Evolutionary conservation across 2,329 filamentous ascomycete species (phyloP), one percentile per base, ranked within the genome.

Genomic region (Colletotrichum sidae): DNA sequence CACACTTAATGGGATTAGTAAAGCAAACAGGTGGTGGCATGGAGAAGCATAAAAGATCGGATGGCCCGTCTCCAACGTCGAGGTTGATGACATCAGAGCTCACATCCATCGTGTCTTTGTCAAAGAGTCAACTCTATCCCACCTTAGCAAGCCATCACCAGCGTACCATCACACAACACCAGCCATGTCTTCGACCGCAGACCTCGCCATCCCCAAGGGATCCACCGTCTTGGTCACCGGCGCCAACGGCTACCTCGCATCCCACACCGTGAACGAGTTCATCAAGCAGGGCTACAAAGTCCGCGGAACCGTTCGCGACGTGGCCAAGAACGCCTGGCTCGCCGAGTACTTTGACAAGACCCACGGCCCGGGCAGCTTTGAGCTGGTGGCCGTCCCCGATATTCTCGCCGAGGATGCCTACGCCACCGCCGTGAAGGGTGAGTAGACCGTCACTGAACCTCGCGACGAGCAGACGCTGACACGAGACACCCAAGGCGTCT

Each of bases 221-320:
- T 79, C 78, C 0, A 69, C 70, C 0, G 72, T 83, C 15, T 74
- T 83, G 0, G 72, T 83, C 1, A 83, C 80, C 0, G 81, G 79
- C 3, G 73, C 69, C 37, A 83, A 80, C 42, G 80, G 81, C 2
- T 75, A 76, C 53, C 72, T 84, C 6, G 81, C 71, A 3, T 78
- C 78, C 0, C 75, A 83, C 13, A 72, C 80, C 7, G 77, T 74
- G 4, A 73, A 79, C 47, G 74, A 80, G 51, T 70, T 81, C 10
- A 74, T 83, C 0, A 55, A 69, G 0, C 70, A 70, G 0, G 81
- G 81, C 7, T 83, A 79, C 67, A 75, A 73, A 4, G 82, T 85
- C 13, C 79, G 81, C 12, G 82, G 81, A 1, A 81, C 80, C 2
- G 77, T 78, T 12, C 80, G 82, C 1, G 69, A 74, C 50, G 35